A percentile compares a stretch with the other conserved stretches of the same genome.
These are phyloP conservation scores for Erysimum cheiri DNA, from an alignment of 441 rosid genomes.

Conservation along the genomic window DNA sequence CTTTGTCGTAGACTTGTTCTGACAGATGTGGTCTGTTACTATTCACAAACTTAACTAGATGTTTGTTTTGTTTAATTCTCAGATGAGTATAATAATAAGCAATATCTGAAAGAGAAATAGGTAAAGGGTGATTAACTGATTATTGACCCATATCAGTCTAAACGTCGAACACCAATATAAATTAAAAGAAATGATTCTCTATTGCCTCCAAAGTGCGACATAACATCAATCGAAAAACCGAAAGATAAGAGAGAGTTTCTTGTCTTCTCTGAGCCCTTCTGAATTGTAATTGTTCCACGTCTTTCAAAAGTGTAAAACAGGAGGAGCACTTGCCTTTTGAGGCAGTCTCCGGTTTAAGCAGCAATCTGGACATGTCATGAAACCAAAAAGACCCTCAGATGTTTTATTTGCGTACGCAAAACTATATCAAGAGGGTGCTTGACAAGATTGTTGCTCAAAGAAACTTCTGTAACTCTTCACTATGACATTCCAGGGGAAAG, in stretches of 20 bases:
- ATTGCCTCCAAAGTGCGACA: neutral
- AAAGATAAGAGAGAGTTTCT: neutral
- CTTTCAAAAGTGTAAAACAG: neutral
- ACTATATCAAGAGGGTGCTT: constrained; percentile 19
- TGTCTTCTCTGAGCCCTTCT: constrained; percentile 7
- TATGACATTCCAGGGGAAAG: neutral
- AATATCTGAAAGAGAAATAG: neutral
- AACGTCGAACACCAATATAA: constrained; percentile 10
- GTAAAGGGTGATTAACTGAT: neutral
- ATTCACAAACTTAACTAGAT: neutral
- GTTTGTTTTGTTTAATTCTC: neutral
- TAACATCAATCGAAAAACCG: neutral
- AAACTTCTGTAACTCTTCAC: neutral
- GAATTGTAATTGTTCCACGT: constrained; percentile 2
- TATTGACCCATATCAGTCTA: neutral
- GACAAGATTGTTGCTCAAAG: neutral
- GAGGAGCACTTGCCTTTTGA: constrained; percentile 1
- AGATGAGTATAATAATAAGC: constrained; percentile 14
- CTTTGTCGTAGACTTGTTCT: neutral
- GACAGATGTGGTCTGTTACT: too few species aligned
- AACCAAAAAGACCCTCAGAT: constrained; percentile 17
- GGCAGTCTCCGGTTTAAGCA: neutral
- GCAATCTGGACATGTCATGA: constrained; percentile 20
- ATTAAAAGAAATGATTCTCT: constrained; percentile 3
- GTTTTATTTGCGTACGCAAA: neutral